Base-by-base conservation (phyloP, 2,329 filamentous ascomycete genomes). In the Ceratocystis papillata region DNA sequence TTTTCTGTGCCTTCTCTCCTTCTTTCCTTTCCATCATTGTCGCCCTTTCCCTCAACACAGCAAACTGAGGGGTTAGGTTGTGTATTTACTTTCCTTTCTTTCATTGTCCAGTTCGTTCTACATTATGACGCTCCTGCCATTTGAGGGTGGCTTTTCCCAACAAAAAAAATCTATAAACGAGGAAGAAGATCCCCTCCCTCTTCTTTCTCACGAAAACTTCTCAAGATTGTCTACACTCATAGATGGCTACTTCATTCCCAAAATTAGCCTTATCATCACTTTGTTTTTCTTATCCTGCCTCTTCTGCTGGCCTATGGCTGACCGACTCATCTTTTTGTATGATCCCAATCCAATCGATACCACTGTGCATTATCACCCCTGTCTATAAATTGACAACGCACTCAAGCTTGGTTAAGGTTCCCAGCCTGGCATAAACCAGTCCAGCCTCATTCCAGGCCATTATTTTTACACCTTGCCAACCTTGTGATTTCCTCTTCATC, bases 401-500 rank as follows among this genome's bases (percentile, higher is more conserved):
- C 48, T 25, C 48, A 15, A 25, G 48, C 48, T 28, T 15, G 25
- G 48, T 53, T 53, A 53, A 5, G 25, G 8, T 15, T 25, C 48
- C 28, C 6, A 59, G 55, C 55, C 55, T 30, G 7, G 28, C 55
- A 59, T 59, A 59, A 59, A 59, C 25, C n/a, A 53, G 53, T 63
- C 62, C 62, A 41, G 37, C 45, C 62, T 44, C 62, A 63, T 33
- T 48, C 62, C 59, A 10, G 12, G 45, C 30, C 46, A 33, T 33
- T n/a, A 20, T 63, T 63, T 55, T 59, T 25, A 53, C 20, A 8
- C 28, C 6, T 59, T 17, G n/a, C n/a, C n/a, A n/a, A n/a, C n/a
- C n/a, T n/a, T n/a, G n/a, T n/a, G n/a, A n/a, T n/a, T n/a, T n/a
- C n/a, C n/a, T n/a, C n/a, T n/a, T n/a, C n/a, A n/a, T n/a, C n/a